phyloP scores from a whole-genome alignment of 164 flowering plant species.

The Platanus orientalis region DNA sequence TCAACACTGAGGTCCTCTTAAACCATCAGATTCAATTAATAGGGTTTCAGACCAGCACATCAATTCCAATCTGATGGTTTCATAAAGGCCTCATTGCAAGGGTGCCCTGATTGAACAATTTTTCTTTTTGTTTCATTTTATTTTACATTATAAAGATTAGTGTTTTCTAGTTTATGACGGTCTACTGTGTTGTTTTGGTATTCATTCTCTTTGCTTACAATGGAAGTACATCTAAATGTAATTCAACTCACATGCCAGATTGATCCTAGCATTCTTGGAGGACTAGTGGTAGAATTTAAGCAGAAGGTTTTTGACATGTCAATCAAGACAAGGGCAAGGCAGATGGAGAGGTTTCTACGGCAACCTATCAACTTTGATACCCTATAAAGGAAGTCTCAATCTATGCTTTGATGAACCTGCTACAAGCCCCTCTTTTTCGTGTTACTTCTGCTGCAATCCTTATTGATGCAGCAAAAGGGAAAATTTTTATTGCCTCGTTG shows the following conservation, averaged over 20 bases:
- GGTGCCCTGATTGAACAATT: too few relatives aligned
- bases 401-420: too few relatives aligned
- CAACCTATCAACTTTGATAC: conserved; percentile 40
- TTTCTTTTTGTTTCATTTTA: too few relatives aligned
- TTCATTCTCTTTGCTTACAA: background rate
- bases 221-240: background rate
- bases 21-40: too few relatives aligned
- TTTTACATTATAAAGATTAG: too few relatives aligned
- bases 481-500: background rate
- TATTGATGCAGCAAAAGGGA: background rate
- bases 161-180: too few relatives aligned
- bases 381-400: conserved; percentile 10
- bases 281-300: conserved; percentile 56
- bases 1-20: too few relatives aligned
- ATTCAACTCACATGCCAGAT: conserved; percentile 24
- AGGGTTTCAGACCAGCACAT: too few relatives aligned
- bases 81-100: too few relatives aligned
- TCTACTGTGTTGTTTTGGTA: background rate
- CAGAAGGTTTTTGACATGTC: conserved; percentile 75
- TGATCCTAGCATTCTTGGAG: conserved; percentile 75
- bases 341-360: conserved; percentile 74
- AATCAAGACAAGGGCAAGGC: conserved; percentile 58
- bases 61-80: too few relatives aligned
- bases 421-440: too few relatives aligned
- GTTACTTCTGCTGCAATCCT: background rate